Conservation (phyloP, 345 rosid genomes). For the Acer yangbiense region DNA sequence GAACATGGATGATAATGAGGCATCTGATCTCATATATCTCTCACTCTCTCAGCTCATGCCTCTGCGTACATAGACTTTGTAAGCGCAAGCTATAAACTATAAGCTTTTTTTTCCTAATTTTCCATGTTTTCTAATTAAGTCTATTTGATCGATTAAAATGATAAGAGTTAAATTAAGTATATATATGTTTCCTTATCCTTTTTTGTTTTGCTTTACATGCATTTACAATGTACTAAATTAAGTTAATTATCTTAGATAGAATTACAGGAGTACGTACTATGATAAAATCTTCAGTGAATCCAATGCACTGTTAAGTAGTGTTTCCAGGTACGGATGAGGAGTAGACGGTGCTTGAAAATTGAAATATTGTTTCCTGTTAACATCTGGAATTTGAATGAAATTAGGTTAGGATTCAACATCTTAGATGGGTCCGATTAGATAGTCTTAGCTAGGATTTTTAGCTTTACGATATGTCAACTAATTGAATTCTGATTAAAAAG, state of each 20-base stretch:
- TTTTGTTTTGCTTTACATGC: too few species aligned
- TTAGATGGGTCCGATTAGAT: background rate
- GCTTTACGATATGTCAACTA: background rate
- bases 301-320: too few species aligned
- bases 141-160: background rate
- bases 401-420: background rate
- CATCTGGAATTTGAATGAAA: too few species aligned
- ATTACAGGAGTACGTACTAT: background rate
- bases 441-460: background rate
- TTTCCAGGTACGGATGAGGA: too few species aligned
- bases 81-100: conserved; percentile 1
- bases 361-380: too few species aligned
- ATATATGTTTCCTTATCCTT: too few species aligned
- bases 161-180: too few species aligned
- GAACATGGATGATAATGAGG: background rate
- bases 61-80: background rate
- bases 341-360: too few species aligned
- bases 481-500: too few species aligned
- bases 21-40: background rate
- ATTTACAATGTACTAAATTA: too few species aligned
- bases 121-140: background rate
- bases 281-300: too few species aligned
- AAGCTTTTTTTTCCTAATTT: background rate
- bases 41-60: background rate
- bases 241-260: background rate